Base-by-base conservation (phyloP, 208 protist species). In the Crithidia bombi region DNA sequence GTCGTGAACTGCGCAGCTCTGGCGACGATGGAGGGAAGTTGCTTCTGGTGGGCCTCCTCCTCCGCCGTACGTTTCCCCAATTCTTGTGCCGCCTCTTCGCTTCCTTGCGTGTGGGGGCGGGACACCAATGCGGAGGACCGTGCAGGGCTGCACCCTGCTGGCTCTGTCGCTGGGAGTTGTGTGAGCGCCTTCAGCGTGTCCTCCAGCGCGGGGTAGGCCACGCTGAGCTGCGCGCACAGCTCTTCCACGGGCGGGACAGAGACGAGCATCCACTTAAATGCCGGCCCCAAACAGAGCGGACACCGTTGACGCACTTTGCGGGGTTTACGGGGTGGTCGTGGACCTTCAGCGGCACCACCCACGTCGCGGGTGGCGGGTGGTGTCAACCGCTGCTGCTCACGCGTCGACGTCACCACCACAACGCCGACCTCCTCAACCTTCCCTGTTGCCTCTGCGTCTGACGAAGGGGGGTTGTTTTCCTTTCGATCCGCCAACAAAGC, bases 211-310 rank as follows among this genome's bases (percentile, higher is more conserved):
- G 75, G 75, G 49, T 74, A 69, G 5, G 39, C 51, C 2, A 3
- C 14, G 35, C 44, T 50, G 9, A 88, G 47, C 26, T 63, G 6
- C 17, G 14, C 35, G 28, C 82, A 82, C 38, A 94, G 38, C 23
- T 89, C 75, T 4, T 66, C 56, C 23, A 94, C 21, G 14, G 87
- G 57, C 9, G 81, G 84, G 14, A 91, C 68, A 19, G 75, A 51
- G 36, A 85, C 65, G 26, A 90, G 75, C 54, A 77, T 90, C 83
- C 82, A 91, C 74, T 90, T 91, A 39, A 87, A 83, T 2, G 86
- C 89, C 15, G 89, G 89, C 14, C 62, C 78, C 2, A 78, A 32
- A 38, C 89, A 94, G 28, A 94, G 65, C 0, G 89, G 89, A 64
- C 89, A 94, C 52, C 50, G 30, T 32, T 79, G 68, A 25, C 28